Evolutionary conservation across 352 stramenopile genomes (phyloP).

Genomic region (Phytophthora constricta): DNA sequence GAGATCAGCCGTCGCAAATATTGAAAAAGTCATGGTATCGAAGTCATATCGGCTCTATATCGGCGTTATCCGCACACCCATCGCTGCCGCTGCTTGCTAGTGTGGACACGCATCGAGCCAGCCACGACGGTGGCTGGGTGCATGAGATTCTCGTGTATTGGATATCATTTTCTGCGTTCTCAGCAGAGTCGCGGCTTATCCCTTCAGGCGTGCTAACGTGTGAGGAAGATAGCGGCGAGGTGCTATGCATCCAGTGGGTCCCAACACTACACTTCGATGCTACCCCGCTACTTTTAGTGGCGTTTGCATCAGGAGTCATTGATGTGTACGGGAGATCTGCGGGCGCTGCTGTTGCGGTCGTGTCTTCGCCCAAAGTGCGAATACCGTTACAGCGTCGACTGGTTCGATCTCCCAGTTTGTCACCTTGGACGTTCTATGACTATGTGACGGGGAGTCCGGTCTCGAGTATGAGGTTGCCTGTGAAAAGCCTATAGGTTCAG

Average conservation of each 20-base stretch:
- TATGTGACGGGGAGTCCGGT: constrained; percentile 69
- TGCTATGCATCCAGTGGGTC: constrained; percentile 85
- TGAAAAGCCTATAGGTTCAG: constrained; percentile 40
- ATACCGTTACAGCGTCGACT: constrained; percentile 21
- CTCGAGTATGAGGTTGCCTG: constrained; percentile 74
- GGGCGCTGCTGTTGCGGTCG: constrained; percentile 57
- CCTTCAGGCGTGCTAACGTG: constrained; percentile 78
- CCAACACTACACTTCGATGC: constrained; percentile 84
- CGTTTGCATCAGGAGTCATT: constrained; percentile 61
- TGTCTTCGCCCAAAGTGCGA: constrained; percentile 54
- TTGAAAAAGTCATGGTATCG: constrained; percentile 86
- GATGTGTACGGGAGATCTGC: constrained; percentile 69
- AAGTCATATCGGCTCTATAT: constrained; percentile 71
- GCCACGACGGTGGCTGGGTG: constrained; percentile 21
- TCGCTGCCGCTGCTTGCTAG: constrained; percentile 79
- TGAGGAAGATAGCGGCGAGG: constrained; percentile 43
- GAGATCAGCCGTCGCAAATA: constrained; percentile 49
- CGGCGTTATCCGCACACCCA: constrained; percentile 74
- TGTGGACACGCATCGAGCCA: constrained; percentile 45
- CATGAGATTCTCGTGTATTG: constrained; percentile 85
- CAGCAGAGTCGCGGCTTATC: constrained; percentile 77
- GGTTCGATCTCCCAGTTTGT: constrained; percentile 54
- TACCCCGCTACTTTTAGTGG: constrained; percentile 74
- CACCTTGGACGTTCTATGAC: constrained; percentile 80
- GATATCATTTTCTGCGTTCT: constrained; percentile 86